Percentiles rank a stretch among this genome's conserved stretches.
Conservation (phyloP, 2,329 filamentous ascomycete species). For the Penicillium sp. region DNA sequence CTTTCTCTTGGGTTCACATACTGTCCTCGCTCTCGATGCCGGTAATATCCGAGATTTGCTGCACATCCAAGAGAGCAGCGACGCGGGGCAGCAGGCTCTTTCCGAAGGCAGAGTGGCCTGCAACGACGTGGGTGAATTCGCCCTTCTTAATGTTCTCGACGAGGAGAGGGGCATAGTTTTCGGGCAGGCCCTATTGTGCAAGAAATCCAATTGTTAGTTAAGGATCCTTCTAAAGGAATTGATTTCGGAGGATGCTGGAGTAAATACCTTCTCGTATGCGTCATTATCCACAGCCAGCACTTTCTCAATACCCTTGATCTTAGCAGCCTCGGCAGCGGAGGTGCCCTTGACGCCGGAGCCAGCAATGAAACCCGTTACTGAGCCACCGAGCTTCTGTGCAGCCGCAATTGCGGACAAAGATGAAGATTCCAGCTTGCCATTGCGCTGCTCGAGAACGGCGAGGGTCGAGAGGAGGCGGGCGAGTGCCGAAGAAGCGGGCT, state of each 20-base stretch:
- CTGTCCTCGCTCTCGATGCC: slow-evolving; percentile 82
- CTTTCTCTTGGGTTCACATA: slow-evolving; percentile 34
- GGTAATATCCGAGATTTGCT: slow-evolving; percentile 92
- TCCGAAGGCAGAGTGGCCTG: slow-evolving; percentile 90
- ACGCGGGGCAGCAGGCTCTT: slow-evolving; percentile 92
- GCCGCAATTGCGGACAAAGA: slow-evolving; percentile 85
- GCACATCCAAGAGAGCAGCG: slow-evolving; percentile 83
- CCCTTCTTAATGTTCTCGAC: slow-evolving; percentile 97
- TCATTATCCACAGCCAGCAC: slow-evolving; percentile 83
- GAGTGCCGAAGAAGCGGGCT: slow-evolving; percentile 54
- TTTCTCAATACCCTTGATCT: slow-evolving; percentile 88
- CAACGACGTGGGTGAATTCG: slow-evolving; percentile 87
- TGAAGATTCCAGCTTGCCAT: slow-evolving; percentile 78
- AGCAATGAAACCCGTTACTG: slow-evolving; percentile 83
- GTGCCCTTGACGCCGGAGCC: slow-evolving; percentile 70
- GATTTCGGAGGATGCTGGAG: background rate
- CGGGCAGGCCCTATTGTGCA: slow-evolving; percentile 68
- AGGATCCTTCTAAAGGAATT: background rate
- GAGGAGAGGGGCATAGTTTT: slow-evolving; percentile 90
- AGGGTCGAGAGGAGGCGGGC: slow-evolving; percentile 78
- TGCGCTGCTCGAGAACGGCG: slow-evolving; percentile 86
- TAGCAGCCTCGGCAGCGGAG: slow-evolving; percentile 77
- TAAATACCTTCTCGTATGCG: slow-evolving; percentile 82
- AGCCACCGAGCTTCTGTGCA: slow-evolving; percentile 78
- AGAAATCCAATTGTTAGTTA: background rate